Conservation (phyloP, 768 basidiomycete genomes). For the Rubroboletus satanas region DNA sequence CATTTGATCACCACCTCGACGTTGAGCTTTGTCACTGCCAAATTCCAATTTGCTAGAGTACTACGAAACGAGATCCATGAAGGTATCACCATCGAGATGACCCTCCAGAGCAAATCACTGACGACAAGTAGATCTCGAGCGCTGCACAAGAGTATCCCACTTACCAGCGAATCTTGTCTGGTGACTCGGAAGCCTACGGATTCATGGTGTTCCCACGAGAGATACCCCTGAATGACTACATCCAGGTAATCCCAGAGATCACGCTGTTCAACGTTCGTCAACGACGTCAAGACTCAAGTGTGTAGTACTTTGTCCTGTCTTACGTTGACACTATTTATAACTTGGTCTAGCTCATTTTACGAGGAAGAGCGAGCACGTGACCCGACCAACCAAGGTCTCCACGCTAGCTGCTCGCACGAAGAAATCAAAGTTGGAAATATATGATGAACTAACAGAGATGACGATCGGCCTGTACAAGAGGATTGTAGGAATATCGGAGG, state of each 20-base stretch:
- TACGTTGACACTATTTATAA: background rate
- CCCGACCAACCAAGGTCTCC: background rate
- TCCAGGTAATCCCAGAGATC: background rate
- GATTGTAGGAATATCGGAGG: constrained; percentile 23
- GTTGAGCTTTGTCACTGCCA: constrained; percentile 27
- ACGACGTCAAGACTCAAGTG: background rate
- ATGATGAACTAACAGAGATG: constrained; percentile 21
- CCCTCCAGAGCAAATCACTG: background rate
- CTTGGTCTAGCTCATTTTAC: background rate
- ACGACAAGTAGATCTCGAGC: background rate
- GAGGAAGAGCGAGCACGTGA: background rate
- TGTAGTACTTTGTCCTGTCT: background rate
- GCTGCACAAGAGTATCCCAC: background rate
- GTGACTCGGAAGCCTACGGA: background rate
- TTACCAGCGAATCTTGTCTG: background rate
- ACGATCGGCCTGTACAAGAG: constrained; percentile 22
- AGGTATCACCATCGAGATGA: constrained; percentile 1
- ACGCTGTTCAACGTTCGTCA: background rate
- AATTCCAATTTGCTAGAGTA: constrained; percentile 14
- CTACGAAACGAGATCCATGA: constrained; percentile 22
- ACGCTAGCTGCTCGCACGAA: constrained; percentile 23
- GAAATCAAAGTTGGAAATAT: constrained; percentile 26
- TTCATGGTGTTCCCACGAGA: background rate
- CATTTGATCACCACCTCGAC: constrained; percentile 34
- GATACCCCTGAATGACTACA: background rate